Conservation (phyloP, 106 monocot species). For the Allium fistulosum region DNA sequence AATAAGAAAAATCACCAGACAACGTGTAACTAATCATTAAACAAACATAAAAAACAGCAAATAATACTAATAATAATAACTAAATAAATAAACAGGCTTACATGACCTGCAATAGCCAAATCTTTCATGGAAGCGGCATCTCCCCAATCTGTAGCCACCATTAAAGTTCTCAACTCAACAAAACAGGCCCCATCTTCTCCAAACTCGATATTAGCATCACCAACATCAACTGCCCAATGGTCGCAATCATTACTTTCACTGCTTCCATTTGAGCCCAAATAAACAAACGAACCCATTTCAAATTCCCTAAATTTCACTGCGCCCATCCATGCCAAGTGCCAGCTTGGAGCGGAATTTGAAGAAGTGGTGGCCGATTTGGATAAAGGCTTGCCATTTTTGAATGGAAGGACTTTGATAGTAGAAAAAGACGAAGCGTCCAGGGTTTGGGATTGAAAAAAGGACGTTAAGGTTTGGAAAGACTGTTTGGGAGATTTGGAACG, state of each 20-base stretch:
- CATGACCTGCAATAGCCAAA: constrained; percentile 82
- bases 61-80: neutral
- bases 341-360: constrained; percentile 21
- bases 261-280: constrained; percentile 33
- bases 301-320: constrained; percentile 27
- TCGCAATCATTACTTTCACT: constrained; percentile 11
- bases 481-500: constrained; percentile 10
- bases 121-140: constrained; percentile 56
- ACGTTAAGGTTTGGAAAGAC: constrained; percentile 39
- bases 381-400: constrained; percentile 66
- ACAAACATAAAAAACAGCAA: neutral
- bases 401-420: constrained; percentile 37
- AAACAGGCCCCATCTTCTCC: constrained; percentile 37
- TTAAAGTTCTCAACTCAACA: constrained; percentile 82
- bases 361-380: constrained; percentile 23
- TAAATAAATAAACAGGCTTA: constrained; percentile 10
- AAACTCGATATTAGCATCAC: constrained; percentile 7
- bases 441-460: constrained; percentile 21
- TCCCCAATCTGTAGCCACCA: constrained; percentile 88
- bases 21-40: no score
- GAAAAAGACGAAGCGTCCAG: constrained; percentile 4
- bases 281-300: constrained; percentile 48
- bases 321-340: constrained; percentile 55
- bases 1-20: no score
- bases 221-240: constrained; percentile 70